These are phyloP conservation scores for Candida albicans DNA, from an alignment of 1,139 yeast species.

Conservation along the genomic window DNA sequence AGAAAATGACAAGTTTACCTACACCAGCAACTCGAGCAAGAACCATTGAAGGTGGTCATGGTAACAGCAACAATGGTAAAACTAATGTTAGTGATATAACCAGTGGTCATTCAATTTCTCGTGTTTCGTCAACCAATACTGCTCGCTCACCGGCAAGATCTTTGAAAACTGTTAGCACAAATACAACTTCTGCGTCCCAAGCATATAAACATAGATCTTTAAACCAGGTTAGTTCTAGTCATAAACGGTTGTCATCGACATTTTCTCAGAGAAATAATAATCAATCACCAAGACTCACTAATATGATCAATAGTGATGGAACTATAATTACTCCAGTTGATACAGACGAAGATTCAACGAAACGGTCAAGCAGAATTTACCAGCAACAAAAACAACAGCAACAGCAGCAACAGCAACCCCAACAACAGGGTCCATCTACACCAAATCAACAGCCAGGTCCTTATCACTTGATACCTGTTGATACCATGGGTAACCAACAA, in stretches of 20 bases:
- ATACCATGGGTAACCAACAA: conserved; percentile 13
- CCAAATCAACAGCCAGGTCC: conserved; percentile 13
- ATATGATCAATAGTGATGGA: conserved; percentile 51
- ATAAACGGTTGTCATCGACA: conserved; percentile 37
- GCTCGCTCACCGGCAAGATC: conserved; percentile 23
- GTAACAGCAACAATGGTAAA: conserved; percentile 1
- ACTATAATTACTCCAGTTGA: conserved; percentile 48
- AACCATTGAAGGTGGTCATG: conserved; percentile 17
- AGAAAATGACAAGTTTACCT: conserved; percentile 58
- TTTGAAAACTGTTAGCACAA: conserved; percentile 22
- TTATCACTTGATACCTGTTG: conserved; percentile 16
- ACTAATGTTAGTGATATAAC: conserved; percentile 1
- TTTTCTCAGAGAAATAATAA: conserved; percentile 33
- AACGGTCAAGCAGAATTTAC: conserved; percentile 7
- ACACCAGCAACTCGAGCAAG: conserved; percentile 53
- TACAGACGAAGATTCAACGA: conserved; percentile 18
- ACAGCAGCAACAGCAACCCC: conserved; percentile 11
- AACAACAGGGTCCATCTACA: conserved; percentile 9
- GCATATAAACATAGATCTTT: conserved; percentile 18
- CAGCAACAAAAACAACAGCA: conserved; percentile 10
- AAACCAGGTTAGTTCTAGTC: conserved; percentile 29
- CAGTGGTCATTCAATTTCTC: conserved; percentile 8
- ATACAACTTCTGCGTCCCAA: conserved; percentile 9
- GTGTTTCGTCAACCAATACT: conserved; percentile 10
- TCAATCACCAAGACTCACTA: conserved; percentile 39